Evolutionary conservation across 164 flowering plant genomes (phyloP).

Genomic region (Vitis riparia): DNA sequence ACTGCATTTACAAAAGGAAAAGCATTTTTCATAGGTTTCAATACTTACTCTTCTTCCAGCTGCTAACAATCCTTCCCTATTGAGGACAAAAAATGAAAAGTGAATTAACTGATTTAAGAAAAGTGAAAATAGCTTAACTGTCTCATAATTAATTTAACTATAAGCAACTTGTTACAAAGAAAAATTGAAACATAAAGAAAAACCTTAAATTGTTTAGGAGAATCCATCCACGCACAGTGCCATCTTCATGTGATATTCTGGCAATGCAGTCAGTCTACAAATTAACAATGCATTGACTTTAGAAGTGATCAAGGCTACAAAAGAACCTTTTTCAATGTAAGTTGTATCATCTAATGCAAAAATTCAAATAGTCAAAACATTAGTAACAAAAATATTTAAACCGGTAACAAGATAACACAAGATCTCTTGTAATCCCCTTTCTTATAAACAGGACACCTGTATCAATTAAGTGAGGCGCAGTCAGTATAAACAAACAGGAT

Average conservation of each 20-base stretch:
- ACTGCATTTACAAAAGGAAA: too few relatives aligned
- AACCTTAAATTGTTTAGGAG: conserved; percentile 77
- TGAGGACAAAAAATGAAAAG: conserved; percentile 7
- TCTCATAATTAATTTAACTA: neutral
- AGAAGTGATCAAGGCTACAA: too few relatives aligned
- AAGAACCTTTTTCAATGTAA: too few relatives aligned
- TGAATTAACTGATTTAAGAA: neutral
- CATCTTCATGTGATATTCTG: conserved; percentile 73
- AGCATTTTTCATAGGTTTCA: neutral
- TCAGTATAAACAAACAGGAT: neutral
- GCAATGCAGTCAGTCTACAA: conserved; percentile 92
- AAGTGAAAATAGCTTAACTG: neutral
- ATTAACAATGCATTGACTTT: neutral
- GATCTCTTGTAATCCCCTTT: too few relatives aligned
- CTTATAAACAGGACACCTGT: too few relatives aligned
- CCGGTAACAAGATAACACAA: too few relatives aligned
- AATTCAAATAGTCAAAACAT: too few relatives aligned
- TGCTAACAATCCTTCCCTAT: conserved; percentile 47
- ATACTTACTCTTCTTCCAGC: conserved; percentile 56
- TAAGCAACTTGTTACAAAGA: neutral
- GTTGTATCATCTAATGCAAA: neutral
- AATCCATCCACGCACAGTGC: conserved; percentile 76
- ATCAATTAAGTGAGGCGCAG: too few relatives aligned
- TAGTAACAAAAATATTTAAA: too few relatives aligned
- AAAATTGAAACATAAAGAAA: conserved; percentile 2